phyloP scores from a whole-genome alignment of 768 basidiomycete genomes.

The Auricularia cornea region DNA sequence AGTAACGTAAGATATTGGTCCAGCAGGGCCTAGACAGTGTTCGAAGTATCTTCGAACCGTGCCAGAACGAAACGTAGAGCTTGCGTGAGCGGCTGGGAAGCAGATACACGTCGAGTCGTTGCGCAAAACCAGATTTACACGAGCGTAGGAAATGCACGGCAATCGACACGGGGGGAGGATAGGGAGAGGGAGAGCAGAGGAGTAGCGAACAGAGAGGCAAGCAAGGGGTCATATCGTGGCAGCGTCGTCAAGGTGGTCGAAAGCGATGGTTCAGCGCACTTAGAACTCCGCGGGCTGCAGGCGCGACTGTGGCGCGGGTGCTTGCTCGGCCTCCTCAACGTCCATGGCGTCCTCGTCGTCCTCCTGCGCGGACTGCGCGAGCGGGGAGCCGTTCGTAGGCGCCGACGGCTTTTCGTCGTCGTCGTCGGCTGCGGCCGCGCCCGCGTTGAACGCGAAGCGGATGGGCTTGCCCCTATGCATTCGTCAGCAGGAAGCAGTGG shows the following conservation, averaged over 20 bases:
- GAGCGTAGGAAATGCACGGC: neutral
- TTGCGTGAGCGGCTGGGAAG: neutral
- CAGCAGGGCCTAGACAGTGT: too few relatives aligned
- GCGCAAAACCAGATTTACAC: neutral
- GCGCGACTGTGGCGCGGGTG: neutral
- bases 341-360: neutral
- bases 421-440: constrained; percentile 3
- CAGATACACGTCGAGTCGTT: neutral
- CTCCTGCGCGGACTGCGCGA: neutral
- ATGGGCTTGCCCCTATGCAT: constrained; percentile 3
- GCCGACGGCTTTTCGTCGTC: neutral
- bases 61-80: too few relatives aligned
- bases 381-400: neutral
- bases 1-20: too few relatives aligned
- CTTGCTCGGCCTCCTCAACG: neutral
- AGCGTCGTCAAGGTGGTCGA: neutral
- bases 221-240: neutral
- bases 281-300: neutral
- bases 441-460: constrained; percentile 6
- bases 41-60: too few relatives aligned
- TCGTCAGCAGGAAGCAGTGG: neutral
- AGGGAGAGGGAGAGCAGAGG: neutral
- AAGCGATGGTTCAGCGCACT: neutral
- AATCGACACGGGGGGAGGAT: neutral
- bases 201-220: neutral